These are phyloP conservation scores for Penicillium bovifimosum DNA, from an alignment of 495 filamentous ascomycete genomes.

Conservation along the genomic window DNA sequence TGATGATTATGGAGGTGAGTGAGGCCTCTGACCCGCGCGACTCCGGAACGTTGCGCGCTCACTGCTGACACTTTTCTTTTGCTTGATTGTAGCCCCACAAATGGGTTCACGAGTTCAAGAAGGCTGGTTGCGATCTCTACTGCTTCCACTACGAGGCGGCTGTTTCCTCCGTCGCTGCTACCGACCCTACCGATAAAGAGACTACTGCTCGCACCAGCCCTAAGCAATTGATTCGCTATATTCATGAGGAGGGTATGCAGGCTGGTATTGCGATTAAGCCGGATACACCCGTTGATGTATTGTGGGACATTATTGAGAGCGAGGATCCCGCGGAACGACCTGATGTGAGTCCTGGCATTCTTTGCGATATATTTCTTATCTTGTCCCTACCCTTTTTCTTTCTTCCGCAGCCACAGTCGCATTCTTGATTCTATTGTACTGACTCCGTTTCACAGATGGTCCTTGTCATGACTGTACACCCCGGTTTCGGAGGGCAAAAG, in stretches of 20 bases:
- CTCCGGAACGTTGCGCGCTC: neutral
- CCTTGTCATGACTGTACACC: constrained; percentile 96
- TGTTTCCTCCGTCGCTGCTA: constrained; percentile 72
- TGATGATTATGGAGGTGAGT: constrained; percentile 96
- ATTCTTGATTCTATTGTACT: neutral
- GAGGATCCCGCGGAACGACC: constrained; percentile 67
- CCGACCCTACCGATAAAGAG: constrained; percentile 61
- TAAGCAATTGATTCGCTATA: constrained; percentile 78
- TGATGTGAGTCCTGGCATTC: constrained; percentile 60
- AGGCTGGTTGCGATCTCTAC: constrained; percentile 93
- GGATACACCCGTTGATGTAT: constrained; percentile 78
- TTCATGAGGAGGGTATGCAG: constrained; percentile 82
- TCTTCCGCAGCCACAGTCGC: no score
- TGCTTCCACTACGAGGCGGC: constrained; percentile 99
- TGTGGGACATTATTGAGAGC: constrained; percentile 82
- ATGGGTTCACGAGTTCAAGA: constrained; percentile 93
- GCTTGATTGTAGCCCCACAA: constrained; percentile 71
- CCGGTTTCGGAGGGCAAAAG: constrained; percentile 95
- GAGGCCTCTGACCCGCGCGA: neutral
- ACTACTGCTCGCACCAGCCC: constrained; percentile 66
- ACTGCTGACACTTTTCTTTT: neutral
- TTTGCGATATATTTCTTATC: neutral
- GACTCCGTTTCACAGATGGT: constrained; percentile 67
- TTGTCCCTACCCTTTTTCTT: neutral
- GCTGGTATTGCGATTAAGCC: constrained; percentile 96